These are phyloP conservation scores for Peribolospora baueri DNA, from an alignment of 768 basidiomycete species.

Conservation along the genomic window DNA sequence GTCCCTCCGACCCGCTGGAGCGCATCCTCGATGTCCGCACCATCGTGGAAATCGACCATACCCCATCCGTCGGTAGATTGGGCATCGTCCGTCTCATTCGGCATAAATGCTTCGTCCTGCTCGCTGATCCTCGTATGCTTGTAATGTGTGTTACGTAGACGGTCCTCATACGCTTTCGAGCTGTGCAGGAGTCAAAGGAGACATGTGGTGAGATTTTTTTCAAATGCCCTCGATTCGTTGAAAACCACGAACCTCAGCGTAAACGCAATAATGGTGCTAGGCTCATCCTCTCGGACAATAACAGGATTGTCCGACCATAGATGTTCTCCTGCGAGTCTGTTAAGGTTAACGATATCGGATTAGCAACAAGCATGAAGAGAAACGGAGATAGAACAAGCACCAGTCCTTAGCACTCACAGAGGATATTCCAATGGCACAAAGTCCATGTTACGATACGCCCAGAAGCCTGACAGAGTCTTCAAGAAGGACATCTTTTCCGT, in stretches of 20 bases:
- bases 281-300: slow-evolving; percentile 87
- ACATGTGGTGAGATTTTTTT: not conserved
- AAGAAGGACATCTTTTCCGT: slow-evolving; percentile 50
- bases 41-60: slow-evolving; percentile 56
- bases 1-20: slow-evolving; percentile 14
- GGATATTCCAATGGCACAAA: slow-evolving; percentile 31
- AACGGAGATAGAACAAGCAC: not conserved
- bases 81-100: slow-evolving; percentile 55
- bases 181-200: slow-evolving; percentile 3
- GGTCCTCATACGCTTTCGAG: slow-evolving; percentile 21
- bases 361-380: not conserved
- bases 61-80: slow-evolving; percentile 82
- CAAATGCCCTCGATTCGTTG: not conserved
- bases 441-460: slow-evolving; percentile 33
- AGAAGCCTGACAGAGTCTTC: slow-evolving; percentile 60
- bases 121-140: slow-evolving; percentile 37
- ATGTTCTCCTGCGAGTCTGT: slow-evolving; percentile 34
- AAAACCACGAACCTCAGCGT: slow-evolving; percentile 44
- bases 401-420: slow-evolving; percentile 34
- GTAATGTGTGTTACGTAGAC: slow-evolving; percentile 12
- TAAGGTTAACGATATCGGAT: not conserved
- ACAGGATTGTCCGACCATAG: slow-evolving; percentile 85
- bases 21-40: slow-evolving; percentile 7
- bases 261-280: slow-evolving; percentile 89
- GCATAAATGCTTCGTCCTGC: slow-evolving; percentile 69